These are phyloP conservation scores for Suillus subalutaceus DNA, from an alignment of 768 basidiomycete species.

Conservation along the genomic window DNA sequence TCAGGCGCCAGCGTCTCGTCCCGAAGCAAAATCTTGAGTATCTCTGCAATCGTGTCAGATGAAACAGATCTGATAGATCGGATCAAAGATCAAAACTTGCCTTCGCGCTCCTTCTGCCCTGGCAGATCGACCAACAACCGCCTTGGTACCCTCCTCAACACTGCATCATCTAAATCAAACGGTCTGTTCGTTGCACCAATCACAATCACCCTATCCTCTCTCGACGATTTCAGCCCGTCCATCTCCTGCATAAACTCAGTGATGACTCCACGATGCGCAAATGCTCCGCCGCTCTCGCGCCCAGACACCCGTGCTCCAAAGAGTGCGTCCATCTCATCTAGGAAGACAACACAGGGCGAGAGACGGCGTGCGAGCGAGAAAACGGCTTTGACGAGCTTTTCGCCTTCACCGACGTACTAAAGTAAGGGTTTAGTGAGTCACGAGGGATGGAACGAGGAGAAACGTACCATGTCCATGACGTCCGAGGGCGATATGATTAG, in stretches of 20 bases:
- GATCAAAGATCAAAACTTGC: constrained; percentile 41
- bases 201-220: constrained; percentile 82
- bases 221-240: constrained; percentile 86
- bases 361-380: constrained; percentile 85
- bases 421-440: constrained; percentile 12
- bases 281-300: constrained; percentile 74
- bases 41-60: constrained; percentile 52
- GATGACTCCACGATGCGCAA: constrained; percentile 86
- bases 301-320: constrained; percentile 84
- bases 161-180: constrained; percentile 90
- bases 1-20: constrained; percentile 73
- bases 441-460: constrained; percentile 7
- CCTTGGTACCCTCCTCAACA: constrained; percentile 85
- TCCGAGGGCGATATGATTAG: constrained; percentile 88
- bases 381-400: constrained; percentile 86
- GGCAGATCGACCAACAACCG: constrained; percentile 89
- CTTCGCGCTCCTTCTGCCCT: constrained; percentile 81
- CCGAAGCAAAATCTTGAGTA: constrained; percentile 84
- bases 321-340: constrained; percentile 94
- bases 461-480: constrained; percentile 90
- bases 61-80: neutral
- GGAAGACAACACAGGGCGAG: constrained; percentile 90
- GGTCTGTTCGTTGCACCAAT: constrained; percentile 95
- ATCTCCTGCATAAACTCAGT: constrained; percentile 97
- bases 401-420: constrained; percentile 87